A percentile compares a stretch with the other conserved stretches of the same genome.
These are phyloP conservation scores for Immersiella caudata DNA, from an alignment of 495 filamentous ascomycete species.

Conservation along the genomic window DNA sequence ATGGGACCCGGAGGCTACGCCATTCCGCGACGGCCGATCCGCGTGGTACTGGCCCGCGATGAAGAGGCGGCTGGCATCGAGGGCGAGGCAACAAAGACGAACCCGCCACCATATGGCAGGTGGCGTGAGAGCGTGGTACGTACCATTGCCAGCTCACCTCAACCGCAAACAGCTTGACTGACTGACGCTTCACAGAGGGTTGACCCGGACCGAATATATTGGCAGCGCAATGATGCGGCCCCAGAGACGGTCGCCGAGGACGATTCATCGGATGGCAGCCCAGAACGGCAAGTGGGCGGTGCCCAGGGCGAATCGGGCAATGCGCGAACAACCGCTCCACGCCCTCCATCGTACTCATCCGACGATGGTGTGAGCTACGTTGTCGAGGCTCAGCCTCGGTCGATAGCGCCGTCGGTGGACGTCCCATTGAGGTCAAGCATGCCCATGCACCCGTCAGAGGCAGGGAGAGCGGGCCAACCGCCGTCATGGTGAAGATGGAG, in stretches of 20 bases:
- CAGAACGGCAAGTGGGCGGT: conserved; percentile 13
- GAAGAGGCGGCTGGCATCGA: conserved; percentile 61
- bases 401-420: conserved; percentile 47
- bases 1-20: conserved; percentile 60
- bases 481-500: conserved; percentile 25
- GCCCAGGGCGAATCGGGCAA: conserved; percentile 20
- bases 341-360: conserved; percentile 72
- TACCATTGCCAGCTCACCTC: conserved; percentile 24
- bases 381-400: conserved; percentile 61
- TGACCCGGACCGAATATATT: conserved; percentile 78
- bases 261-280: conserved; percentile 4
- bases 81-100: conserved; percentile 56
- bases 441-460: conserved; percentile 49
- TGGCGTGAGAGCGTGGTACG: conserved; percentile 83
- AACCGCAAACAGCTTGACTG: not conserved
- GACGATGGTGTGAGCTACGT: conserved; percentile 73
- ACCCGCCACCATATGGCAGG: conserved; percentile 85
- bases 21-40: conserved; percentile 63
- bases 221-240: conserved; percentile 61
- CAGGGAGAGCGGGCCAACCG: conserved; percentile 32
- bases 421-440: conserved; percentile 40
- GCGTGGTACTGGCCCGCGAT: conserved; percentile 62
- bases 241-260: conserved; percentile 24
- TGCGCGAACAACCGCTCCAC: conserved; percentile 31
- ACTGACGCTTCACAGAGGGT: conserved; percentile 56